Evolutionary conservation across 2,329 filamentous ascomycete species (phyloP), one percentile per base, ranked within the genome.

Genomic region (Fusarium sp.): DNA sequence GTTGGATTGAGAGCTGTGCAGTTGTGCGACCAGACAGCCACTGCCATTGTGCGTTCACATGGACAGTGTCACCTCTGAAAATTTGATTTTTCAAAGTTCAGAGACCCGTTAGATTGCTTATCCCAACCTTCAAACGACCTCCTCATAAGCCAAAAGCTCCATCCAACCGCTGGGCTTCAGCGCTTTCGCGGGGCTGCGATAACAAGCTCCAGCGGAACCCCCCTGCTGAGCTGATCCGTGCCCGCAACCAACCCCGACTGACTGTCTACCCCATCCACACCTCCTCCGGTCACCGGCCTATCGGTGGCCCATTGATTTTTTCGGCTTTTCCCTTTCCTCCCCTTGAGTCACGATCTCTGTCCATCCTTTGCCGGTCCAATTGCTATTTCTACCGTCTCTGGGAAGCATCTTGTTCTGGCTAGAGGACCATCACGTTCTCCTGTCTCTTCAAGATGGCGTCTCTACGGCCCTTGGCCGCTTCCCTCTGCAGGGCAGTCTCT

Each of bases 401-500:
- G 64, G 76, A 77, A 73, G 67, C 71, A 71, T 78, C 77, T 78
- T 78, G 75, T 76, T 59, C 61, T 70, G 77, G 63, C 69, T 52
- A 69, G 75, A 76, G 74, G 72, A 73, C 71, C 24, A 62, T 24
- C 24, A 14, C 65, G 72, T 78, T 77, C 75, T 77, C 73, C 54
- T 59, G 61, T 71, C 61, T 63, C 59, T 59, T 61, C 76, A 80
- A 78, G 80, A 87, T 87, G 85, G 84, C 84, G 66, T 85, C 84
- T 78, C 83, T 86, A 72, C 82, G 84, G 80, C 80, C 84, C 69
- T 80, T 84, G 79, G 79, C 79, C 70, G 80, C 84, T 74, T 80
- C 85, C 73, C 77, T 85, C 65, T 81, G 83, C 77, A 81, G 82
- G 80, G 78, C 78, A 62, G 76, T 79, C 57, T 77, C 76, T 60